A percentile compares a stretch with the other conserved stretches of the same genome.
Evolutionary conservation across 768 basidiomycete genomes (phyloP).

Genomic region (Fomitopsis pulvina): DNA sequence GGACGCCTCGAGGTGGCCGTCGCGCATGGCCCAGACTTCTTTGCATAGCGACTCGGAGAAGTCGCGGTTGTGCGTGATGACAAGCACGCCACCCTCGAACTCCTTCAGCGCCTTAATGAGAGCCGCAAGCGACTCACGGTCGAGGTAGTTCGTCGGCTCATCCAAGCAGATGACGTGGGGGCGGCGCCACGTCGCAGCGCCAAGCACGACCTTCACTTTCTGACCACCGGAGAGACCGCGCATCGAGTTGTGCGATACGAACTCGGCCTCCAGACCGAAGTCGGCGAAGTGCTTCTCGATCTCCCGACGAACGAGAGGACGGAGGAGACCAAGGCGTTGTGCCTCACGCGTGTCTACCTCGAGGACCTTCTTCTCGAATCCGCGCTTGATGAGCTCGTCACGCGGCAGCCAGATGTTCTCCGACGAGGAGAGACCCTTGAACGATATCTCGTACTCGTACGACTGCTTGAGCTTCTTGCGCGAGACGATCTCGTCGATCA

Average conservation of each 20-base stretch:
- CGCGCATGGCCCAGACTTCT: conserved; percentile 99
- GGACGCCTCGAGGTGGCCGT: conserved; percentile 92
- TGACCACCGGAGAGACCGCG: conserved; percentile 97
- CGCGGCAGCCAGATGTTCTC: conserved; percentile 98
- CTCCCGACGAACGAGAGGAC: conserved; percentile 96
- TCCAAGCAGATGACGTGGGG: conserved; percentile 97
- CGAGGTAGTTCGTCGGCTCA: conserved; percentile 98
- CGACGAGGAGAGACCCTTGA: conserved; percentile 91
- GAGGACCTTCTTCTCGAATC: conserved; percentile 98
- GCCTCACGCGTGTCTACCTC: conserved; percentile 98
- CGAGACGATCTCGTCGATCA: conserved; percentile 84
- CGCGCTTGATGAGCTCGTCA: conserved; percentile 96
- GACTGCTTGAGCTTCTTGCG: conserved; percentile 99
- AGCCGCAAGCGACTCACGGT: conserved; percentile 98
- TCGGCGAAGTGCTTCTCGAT: conserved; percentile 99
- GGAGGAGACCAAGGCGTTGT: conserved; percentile 89
- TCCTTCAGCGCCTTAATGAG: conserved; percentile 96
- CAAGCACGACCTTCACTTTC: conserved; percentile 99
- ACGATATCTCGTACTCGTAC: conserved; percentile 96
- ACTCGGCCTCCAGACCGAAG: conserved; percentile 98
- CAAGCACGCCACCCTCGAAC: conserved; percentile 97
- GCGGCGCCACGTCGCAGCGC: conserved; percentile 97
- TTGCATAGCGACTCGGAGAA: conserved; percentile 98
- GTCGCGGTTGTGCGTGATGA: conserved; percentile 97
- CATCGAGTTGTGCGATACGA: conserved; percentile 99